Evolutionary conservation across 805 yeast genomes (phyloP), one percentile per base, ranked within the genome.

Genomic region (Hanseniaspora meyeri): DNA sequence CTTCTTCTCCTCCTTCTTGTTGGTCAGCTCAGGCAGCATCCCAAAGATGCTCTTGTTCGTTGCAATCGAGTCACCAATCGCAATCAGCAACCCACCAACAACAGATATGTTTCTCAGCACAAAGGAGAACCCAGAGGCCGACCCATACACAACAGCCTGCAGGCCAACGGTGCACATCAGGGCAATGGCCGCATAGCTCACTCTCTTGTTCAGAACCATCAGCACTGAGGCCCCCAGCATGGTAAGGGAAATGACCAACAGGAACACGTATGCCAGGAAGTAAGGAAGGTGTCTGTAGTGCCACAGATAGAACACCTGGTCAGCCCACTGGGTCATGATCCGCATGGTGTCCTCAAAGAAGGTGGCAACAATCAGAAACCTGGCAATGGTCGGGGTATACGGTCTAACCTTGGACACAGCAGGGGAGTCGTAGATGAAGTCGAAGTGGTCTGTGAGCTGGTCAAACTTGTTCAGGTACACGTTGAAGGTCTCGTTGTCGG

Each of bases 321-420:
- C 95, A 38, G 77, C 70, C 97, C 97, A 91, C 72, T 90, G 97
- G 6, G 88, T 72, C 54, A 82, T 63, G 64, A 91, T 87, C 69
- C 98, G 79, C 54, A 83, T 67, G 3, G 95, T 79, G 66, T 93
- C 97, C 71, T 91, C 97, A 62, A 81, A 79, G 67, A 90, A 91
- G 0, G 97, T 93, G 50, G 95, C 95, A 57, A 91, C 96, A 60
- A 91, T 90, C 61, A 90, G 79, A 59, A 87, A 81, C 58, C 97
- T 77, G 40, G 96, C 97, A 63, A 91, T 79, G 24, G 82, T 81
- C 9, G 97, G 97, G 50, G 90, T 83, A 64, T 80, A 83, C 0
- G 91, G 91, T 66, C 77, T 82, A 47, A 83, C 66, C 37, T 59
- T 60, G 31, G 53, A 79, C 73, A 61, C 76, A 67, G 55, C 70